Evolutionary conservation across 257 asterid genomes (phyloP).

Genomic region (Scutellaria galericulata): DNA sequence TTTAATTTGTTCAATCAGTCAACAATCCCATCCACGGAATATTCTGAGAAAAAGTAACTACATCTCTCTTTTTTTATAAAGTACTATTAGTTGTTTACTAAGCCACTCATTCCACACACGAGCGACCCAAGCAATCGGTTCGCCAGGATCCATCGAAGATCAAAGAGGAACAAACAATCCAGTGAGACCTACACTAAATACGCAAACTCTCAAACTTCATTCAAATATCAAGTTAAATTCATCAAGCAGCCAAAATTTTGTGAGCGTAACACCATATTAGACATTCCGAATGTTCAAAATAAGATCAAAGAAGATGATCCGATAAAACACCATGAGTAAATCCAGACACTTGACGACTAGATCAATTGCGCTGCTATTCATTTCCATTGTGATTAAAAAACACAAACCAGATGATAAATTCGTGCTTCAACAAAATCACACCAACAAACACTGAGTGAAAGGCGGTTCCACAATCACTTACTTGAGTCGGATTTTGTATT

Average conservation of each 20-base stretch:
- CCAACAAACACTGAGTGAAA: neutral
- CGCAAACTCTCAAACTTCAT: slow-evolving; percentile 11
- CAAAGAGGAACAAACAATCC: neutral
- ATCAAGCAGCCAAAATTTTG: neutral
- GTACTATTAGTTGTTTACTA: slow-evolving; percentile 7
- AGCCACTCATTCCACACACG: neutral
- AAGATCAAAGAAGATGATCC: slow-evolving; percentile 15
- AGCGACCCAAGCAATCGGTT: neutral
- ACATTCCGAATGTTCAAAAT: slow-evolving; percentile 18
- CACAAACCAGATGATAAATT: no score
- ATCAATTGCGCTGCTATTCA: neutral
- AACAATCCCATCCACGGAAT: neutral
- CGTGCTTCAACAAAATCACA: neutral
- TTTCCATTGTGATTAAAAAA: neutral
- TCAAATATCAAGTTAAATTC: neutral
- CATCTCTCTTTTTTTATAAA: neutral
- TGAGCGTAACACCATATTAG: neutral
- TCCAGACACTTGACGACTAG: neutral
- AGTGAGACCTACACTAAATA: neutral
- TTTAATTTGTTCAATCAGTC: neutral
- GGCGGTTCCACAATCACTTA: slow-evolving; percentile 33
- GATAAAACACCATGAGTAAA: slow-evolving; percentile 4
- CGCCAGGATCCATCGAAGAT: neutral
- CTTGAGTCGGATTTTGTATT: slow-evolving; percentile 48
- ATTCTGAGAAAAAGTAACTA: neutral